These are phyloP conservation scores for Limtongia smithiae DNA, from an alignment of 805 yeast genomes.

Conservation along the genomic window DNA sequence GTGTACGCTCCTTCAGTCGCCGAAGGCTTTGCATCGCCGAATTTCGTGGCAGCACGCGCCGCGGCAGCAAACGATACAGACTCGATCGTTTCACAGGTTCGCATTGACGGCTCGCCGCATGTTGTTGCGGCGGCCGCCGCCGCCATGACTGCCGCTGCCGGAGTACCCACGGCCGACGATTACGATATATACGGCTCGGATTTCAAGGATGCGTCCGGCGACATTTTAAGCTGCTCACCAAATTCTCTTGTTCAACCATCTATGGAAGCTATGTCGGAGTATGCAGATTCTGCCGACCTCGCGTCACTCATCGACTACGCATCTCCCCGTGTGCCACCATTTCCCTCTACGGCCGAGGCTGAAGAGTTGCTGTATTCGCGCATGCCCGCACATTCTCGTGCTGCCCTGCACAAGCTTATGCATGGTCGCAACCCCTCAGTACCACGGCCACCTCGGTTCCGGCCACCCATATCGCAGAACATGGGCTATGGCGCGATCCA, in stretches of 20 bases:
- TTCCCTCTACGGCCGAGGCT: slow-evolving; percentile 28
- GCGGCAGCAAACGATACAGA: slow-evolving; percentile 1
- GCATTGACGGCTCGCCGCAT: no score
- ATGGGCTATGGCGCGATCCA: slow-evolving; percentile 29
- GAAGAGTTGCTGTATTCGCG: slow-evolving; percentile 27
- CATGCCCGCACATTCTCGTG: slow-evolving; percentile 28
- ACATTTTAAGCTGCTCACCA: background rate
- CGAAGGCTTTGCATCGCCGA: background rate
- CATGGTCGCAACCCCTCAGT: slow-evolving; percentile 20
- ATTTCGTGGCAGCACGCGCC: background rate
- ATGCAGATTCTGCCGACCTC: slow-evolving; percentile 13
- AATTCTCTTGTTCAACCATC: slow-evolving; percentile 9
- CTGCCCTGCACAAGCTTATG: slow-evolving; percentile 26
- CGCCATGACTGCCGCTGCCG: background rate
- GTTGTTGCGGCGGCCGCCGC: background rate
- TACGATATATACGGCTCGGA: background rate
- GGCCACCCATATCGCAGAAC: slow-evolving; percentile 29
- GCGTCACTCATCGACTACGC: slow-evolving; percentile 27
- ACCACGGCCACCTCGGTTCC: slow-evolving; percentile 26
- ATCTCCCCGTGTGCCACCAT: slow-evolving; percentile 27
- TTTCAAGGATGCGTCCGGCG: background rate
- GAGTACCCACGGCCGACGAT: background rate
- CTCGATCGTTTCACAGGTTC: slow-evolving; percentile 1
- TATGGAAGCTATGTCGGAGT: slow-evolving; percentile 4
- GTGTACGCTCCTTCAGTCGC: background rate